Conservation (phyloP, 352 stramenopile genomes). For the Globisporangium paroecandrum region DNA sequence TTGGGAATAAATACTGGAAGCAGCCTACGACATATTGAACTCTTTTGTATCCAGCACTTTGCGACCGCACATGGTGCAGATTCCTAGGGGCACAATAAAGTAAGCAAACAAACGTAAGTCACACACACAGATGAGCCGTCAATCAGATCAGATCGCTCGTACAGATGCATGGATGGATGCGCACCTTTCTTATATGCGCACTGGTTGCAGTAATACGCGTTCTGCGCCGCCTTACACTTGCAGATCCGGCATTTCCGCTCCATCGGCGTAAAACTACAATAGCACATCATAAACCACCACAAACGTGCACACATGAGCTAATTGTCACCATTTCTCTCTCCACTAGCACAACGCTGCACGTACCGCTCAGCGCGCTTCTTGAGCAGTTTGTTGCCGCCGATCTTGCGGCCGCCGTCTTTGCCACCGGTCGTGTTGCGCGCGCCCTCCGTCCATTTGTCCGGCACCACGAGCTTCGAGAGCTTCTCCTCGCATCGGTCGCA, state of each 20-base stretch:
- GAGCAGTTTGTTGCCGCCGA: slow-evolving; percentile 39
- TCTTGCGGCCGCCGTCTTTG: slow-evolving; percentile 45
- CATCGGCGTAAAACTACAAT: slow-evolving; percentile 44
- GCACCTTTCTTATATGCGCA: slow-evolving; percentile 79
- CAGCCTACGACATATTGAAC: slow-evolving; percentile 53
- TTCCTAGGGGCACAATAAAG: slow-evolving; percentile 20
- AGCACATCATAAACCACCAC: neutral
- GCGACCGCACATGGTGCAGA: slow-evolving; percentile 67
- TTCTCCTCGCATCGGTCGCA: slow-evolving; percentile 76
- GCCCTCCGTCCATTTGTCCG: slow-evolving; percentile 72
- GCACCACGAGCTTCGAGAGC: slow-evolving; percentile 72
- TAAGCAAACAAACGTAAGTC: neutral
- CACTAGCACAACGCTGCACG: neutral
- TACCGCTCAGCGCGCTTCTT: slow-evolving; percentile 46
- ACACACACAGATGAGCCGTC: neutral
- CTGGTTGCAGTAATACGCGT: slow-evolving; percentile 68
- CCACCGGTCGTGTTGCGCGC: slow-evolving; percentile 53
- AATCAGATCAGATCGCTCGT: neutral
- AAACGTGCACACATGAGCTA: neutral
- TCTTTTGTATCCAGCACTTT: slow-evolving; percentile 62
- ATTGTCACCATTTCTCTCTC: neutral
- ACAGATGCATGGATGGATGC: neutral
- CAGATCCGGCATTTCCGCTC: slow-evolving; percentile 61
- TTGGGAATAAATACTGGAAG: slow-evolving; percentile 1
- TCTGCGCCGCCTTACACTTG: slow-evolving; percentile 51